phyloP scores from a whole-genome alignment of 2,329 filamentous ascomycete species.

The Cladosporium sp. region DNA sequence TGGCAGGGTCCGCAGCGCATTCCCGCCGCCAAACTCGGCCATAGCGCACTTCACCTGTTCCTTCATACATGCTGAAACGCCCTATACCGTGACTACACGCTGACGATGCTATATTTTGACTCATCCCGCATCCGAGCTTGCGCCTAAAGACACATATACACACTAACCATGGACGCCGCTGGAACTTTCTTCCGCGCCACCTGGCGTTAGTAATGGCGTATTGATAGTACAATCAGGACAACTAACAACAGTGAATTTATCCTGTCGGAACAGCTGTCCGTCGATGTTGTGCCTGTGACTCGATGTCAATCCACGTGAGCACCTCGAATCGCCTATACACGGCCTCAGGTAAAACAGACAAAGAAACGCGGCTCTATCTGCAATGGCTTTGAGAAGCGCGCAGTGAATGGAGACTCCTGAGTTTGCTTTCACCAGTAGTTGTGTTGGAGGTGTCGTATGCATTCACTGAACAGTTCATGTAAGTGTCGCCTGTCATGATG shows the following conservation, averaged over 20 bases:
- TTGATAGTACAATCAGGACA: neutral
- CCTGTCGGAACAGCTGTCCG: too few species aligned
- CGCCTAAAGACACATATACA: neutral
- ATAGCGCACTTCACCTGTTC: slow-evolving; percentile 5
- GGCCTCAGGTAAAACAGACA: neutral
- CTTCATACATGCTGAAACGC: slow-evolving; percentile 2
- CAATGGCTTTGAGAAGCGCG: neutral
- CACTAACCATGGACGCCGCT: neutral
- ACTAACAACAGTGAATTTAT: neutral
- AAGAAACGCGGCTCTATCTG: neutral
- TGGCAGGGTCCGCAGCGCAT: slow-evolving; percentile 1
- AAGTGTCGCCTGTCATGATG: neutral
- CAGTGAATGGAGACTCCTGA: neutral
- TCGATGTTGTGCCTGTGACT: too few species aligned
- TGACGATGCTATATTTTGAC: neutral
- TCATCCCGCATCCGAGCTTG: neutral
- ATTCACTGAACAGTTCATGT: neutral
- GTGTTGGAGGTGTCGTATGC: neutral
- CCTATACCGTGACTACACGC: neutral
- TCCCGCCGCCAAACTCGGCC: neutral
- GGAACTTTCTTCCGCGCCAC: neutral
- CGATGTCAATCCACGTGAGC: too few species aligned
- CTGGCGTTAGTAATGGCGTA: neutral
- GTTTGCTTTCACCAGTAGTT: too few species aligned
- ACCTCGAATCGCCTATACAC: neutral